Base-by-base conservation (phyloP, 768 basidiomycete genomes). In the Hypholoma sublateritium region DNA sequence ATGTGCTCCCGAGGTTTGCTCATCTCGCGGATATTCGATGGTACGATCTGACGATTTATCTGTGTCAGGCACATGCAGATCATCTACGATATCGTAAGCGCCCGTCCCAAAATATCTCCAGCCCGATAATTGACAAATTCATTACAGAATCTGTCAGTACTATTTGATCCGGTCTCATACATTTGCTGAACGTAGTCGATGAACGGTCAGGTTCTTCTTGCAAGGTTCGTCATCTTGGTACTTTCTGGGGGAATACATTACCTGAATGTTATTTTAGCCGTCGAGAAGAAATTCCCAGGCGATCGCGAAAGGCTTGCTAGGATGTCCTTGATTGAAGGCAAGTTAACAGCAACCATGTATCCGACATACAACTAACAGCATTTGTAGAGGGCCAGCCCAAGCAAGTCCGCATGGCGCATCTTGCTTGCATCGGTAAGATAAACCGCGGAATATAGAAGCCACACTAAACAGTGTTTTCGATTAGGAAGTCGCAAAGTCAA, bases 281-380 rank as follows among this genome's bases (percentile, higher is more conserved):
- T 98, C 35, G 93, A 95, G 72, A 86, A 84, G 73, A 85, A 87
- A 73, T 98, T 85, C 82, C 97, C 97, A 1, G 87, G 85, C 2
- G 95, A 98, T 67, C 80, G 84, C 28, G 94, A 90, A 0, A 80
- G 85, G 53, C 77, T 98, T 37, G 77, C 79, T 16, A 80, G 94
- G 49, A 95, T 98, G 94, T 92, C 89, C 4, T 75, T 99, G 65
- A 95, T 98, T 59, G 90, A 98, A 77, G 93, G 90, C 84, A 58
- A 22, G 67, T 16, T 16, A 9, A 41, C 19, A 6, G 37, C 13
- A 46, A 14, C 36, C 42, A 22, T 35, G 13, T 4, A 21, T 19
- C 50, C 21, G 6, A 32, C 17, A 13, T 45, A 43, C 17, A 21
- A 32, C 54, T 21, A 54, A 6, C 51, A 11, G n/a, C 14, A 11